Percentiles rank a stretch among this genome's conserved stretches.
These are phyloP conservation scores for Apiotrichum mycotoxinovorans DNA, from an alignment of 1,284 basidiomycete species.

Conservation along the genomic window DNA sequence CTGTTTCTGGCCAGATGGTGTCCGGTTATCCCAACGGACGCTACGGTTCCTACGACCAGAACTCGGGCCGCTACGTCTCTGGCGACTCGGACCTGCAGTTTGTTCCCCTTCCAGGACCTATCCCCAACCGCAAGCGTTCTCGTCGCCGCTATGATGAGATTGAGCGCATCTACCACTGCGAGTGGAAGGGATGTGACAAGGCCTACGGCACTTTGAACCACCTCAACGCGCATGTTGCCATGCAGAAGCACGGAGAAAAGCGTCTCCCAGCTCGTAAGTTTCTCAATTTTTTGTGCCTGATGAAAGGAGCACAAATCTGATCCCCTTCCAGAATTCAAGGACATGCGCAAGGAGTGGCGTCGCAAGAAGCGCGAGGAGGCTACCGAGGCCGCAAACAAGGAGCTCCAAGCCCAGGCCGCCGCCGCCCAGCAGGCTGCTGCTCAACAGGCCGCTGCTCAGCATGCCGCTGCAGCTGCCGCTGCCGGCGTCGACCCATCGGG, in stretches of 20 bases:
- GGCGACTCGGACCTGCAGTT: conserved; percentile 16
- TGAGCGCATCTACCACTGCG: conserved; percentile 56
- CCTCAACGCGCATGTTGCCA: conserved; percentile 57
- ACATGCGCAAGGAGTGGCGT: conserved; percentile 91
- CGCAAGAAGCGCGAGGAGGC: conserved; percentile 75
- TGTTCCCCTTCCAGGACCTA: conserved; percentile 30
- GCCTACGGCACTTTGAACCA: conserved; percentile 56
- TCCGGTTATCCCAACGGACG: conserved; percentile 14
- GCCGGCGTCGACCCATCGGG: background rate
- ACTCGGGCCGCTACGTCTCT: conserved; percentile 8
- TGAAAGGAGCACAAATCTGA: background rate
- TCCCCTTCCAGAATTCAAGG: conserved; percentile 78
- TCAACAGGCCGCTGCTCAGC: background rate
- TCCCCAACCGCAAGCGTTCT: conserved; percentile 44
- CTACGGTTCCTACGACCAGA: conserved; percentile 32
- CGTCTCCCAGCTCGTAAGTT: conserved; percentile 53
- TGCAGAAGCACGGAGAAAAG: conserved; percentile 59
- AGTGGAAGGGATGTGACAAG: conserved; percentile 56
- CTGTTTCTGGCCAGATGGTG: conserved; percentile 7
- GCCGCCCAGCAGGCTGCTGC: conserved; percentile 5
- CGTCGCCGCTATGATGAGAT: conserved; percentile 56
- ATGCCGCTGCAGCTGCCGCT: background rate
- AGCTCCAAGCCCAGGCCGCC: conserved; percentile 10
- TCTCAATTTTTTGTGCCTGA: background rate
- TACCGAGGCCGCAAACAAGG: conserved; percentile 26